These are phyloP conservation scores for Aschersonia sp. DNA, from an alignment of 2,329 filamentous ascomycete species.

Conservation along the genomic window DNA sequence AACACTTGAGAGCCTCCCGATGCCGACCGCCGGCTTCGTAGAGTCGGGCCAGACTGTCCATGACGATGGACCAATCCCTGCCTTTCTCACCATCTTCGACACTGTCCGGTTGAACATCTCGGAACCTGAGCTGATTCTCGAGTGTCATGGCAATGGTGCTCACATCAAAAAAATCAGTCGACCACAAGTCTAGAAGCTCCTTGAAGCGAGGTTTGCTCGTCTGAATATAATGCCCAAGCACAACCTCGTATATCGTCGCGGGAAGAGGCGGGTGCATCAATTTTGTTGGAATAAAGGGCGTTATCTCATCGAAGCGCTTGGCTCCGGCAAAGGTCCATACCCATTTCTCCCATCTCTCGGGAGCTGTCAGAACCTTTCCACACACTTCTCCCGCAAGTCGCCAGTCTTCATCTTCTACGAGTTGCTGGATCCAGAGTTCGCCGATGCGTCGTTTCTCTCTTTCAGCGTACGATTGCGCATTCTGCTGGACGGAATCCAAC, in stretches of 20 bases:
- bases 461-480: conserved; percentile 52
- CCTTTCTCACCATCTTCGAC: conserved; percentile 58
- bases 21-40: conserved; percentile 70
- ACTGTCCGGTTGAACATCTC: conserved; percentile 61
- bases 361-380: conserved; percentile 65
- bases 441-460: conserved; percentile 85
- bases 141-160: conserved; percentile 62
- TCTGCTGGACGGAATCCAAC: conserved; percentile 42
- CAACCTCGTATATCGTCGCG: conserved; percentile 71
- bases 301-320: conserved; percentile 80
- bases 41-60: conserved; percentile 71
- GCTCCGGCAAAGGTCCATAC: conserved; percentile 82
- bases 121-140: conserved; percentile 66
- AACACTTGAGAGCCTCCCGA: conserved; percentile 73
- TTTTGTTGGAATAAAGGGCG: conserved; percentile 63
- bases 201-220: conserved; percentile 61
- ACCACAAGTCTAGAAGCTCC: conserved; percentile 70
- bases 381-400: conserved; percentile 62
- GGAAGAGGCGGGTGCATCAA: conserved; percentile 68
- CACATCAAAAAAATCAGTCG: conserved; percentile 70
- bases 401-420: conserved; percentile 67
- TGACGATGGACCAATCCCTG: conserved; percentile 78
- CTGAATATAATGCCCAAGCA: conserved; percentile 79
- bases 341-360: conserved; percentile 88
- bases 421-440: conserved; percentile 82